Conservation (phyloP, 768 basidiomycete species). For the Chalciporus piperatus region DNA sequence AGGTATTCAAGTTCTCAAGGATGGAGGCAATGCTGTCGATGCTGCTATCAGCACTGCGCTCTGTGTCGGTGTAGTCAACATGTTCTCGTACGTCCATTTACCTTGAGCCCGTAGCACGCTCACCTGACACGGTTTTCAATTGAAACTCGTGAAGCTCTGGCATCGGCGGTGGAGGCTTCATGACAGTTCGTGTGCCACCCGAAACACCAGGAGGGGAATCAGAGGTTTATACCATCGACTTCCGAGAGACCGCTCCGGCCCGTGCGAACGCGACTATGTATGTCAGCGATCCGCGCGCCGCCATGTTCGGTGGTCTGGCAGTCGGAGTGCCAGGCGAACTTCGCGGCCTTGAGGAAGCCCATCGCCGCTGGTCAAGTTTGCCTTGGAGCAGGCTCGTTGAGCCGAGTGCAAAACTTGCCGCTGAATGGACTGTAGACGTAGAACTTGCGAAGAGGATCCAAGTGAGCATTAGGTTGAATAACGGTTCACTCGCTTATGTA, state of each 20-base stretch:
- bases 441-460: slow-evolving; percentile 76
- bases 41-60: slow-evolving; percentile 77
- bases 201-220: slow-evolving; percentile 40
- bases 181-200: slow-evolving; percentile 77
- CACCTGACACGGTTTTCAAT: slow-evolving; percentile 6
- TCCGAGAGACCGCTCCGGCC: slow-evolving; percentile 82
- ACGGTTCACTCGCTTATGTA: background rate
- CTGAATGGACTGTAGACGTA: slow-evolving; percentile 73
- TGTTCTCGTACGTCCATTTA: slow-evolving; percentile 69
- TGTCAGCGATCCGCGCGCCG: slow-evolving; percentile 44
- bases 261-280: slow-evolving; percentile 79
- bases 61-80: slow-evolving; percentile 81
- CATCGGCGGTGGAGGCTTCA: slow-evolving; percentile 87
- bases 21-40: slow-evolving; percentile 90
- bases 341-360: slow-evolving; percentile 80
- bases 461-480: slow-evolving; percentile 37
- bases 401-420: slow-evolving; percentile 72
- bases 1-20: slow-evolving; percentile 71
- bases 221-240: slow-evolving; percentile 75
- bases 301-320: slow-evolving; percentile 75
- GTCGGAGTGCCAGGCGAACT: slow-evolving; percentile 93
- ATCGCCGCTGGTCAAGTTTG: slow-evolving; percentile 76
- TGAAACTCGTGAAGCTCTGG: slow-evolving; percentile 52
- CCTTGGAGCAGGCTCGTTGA: slow-evolving; percentile 76
- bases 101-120: background rate